Base-by-base conservation (phyloP, 148 eudicot genomes). In the Persicaria tinctoria region DNA sequence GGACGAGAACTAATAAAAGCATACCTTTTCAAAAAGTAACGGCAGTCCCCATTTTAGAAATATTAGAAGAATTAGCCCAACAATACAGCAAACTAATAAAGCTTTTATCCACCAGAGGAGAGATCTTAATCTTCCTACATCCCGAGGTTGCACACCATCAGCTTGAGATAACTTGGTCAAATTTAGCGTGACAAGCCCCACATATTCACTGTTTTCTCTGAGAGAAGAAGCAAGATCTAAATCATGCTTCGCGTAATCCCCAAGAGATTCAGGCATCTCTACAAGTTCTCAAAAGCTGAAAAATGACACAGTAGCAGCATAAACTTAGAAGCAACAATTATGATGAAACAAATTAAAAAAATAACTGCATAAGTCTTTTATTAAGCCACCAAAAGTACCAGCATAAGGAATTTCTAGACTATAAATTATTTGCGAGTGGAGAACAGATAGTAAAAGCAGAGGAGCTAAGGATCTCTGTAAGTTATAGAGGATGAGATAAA, bases 31-130 rank as follows among this genome's bases (percentile, higher is more conserved):
- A 59, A 93, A 91, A 74, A 86, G 75, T 81, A 91, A 89, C 53
- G 98, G 98, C 70, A 89, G 84, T 81, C 98, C 98, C 93, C 96
- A 91, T 77, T 91, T 93, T 50, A 88, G 27, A 16, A 89, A 81
- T 74, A 87, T 16, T 44, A 91, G 83, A 38, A 84, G 51, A 73
- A 80, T 23, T 72, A 87, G 59, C 45, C 89, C 51, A 74, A 79
- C 68, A 72, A 83, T 41, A 55, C 77, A 47, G 88, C 85, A 87
- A 83, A 79, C 85, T 72, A 86, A 78, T 60, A 79, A 76, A 71
- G 81, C 80, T 86, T 87, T 93, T 74, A 85, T 84, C 97, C 97
- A 93, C 98, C 98, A 91, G 51, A 64, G 60, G 45, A 78, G 76
- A 60, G 89, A 82, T 68, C 79, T 80, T 9, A 71, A 70, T 73